phyloP scores from a whole-genome alignment of 1,139 yeast genomes.

The Scheffersomyces titani region DNA sequence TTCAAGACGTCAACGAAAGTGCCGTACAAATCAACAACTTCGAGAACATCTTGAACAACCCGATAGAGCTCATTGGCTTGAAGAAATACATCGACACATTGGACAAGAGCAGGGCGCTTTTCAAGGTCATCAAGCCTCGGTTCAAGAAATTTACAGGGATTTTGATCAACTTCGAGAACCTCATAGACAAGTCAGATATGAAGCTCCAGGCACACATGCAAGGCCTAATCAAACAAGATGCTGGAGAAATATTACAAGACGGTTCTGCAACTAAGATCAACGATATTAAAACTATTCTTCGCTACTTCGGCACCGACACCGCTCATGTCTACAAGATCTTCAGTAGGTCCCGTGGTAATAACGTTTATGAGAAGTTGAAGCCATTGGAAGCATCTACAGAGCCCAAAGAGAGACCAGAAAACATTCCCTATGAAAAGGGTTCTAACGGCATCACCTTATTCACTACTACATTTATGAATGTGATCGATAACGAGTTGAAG shows the following conservation, averaged over 20 bases:
- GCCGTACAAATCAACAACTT: constrained; percentile 61
- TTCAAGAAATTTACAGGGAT: constrained; percentile 53
- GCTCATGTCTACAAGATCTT: constrained; percentile 43
- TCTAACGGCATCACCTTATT: constrained; percentile 60
- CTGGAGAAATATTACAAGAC: constrained; percentile 11
- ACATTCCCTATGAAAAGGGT: constrained; percentile 59
- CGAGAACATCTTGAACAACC: constrained; percentile 43
- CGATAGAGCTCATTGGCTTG: constrained; percentile 42
- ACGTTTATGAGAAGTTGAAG: constrained; percentile 45
- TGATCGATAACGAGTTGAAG: constrained; percentile 50
- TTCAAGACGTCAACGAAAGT: constrained; percentile 63
- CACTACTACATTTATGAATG: constrained; percentile 52
- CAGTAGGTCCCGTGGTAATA: constrained; percentile 46
- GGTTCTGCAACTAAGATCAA: constrained; percentile 14
- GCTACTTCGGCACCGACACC: constrained; percentile 42
- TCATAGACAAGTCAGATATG: constrained; percentile 49
- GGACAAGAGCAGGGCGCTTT: constrained; percentile 31
- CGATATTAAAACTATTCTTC: constrained; percentile 35
- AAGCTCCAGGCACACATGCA: constrained; percentile 38
- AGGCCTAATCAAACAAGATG: constrained; percentile 14
- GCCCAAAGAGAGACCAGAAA: constrained; percentile 36
- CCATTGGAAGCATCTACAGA: constrained; percentile 34
- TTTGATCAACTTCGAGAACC: constrained; percentile 44
- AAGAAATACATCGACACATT: constrained; percentile 41
- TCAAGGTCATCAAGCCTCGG: constrained; percentile 36